Base-by-base conservation (phyloP, 192 early-diverging fungal species). In the Linnemannia hyalina region DNA sequence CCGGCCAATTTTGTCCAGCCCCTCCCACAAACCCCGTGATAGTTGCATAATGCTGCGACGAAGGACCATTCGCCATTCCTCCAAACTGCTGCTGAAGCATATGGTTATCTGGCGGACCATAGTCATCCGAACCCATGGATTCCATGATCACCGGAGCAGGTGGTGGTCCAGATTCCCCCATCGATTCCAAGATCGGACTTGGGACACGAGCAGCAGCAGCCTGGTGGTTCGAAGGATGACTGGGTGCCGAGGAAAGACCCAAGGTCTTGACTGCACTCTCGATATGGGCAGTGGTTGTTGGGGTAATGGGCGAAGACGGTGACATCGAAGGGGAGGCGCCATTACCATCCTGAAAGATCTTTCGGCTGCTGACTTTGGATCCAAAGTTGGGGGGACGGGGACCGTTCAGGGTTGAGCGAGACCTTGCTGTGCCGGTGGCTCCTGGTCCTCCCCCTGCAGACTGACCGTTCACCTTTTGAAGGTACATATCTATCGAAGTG, bases 61-160 rank as follows among this genome's bases (percentile, higher is more conserved):
- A 26, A 9, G 26, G 46, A 26, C 16, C 35, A 44, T 65, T 72
- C 69, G 18, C 8, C 22, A 71, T 60, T 42, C 60, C 60, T 2
- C 60, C 60, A 32, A 29, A 29, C 22, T 38, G 46, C 26, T 68
- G 68, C 20, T 36, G 35, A 29, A 60, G 40, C 29, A 57, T 35
- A 16, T 57, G 46, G 6, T 55, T 20, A 8, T 6, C 82, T 52
- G 55, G 57, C 11, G 57, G 73, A 23, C 23, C 44, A 70, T 73
- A 70, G n/a, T 72, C 80, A 38, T 86, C 84, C 32, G 77, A 80
- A 16, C 84, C 84, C 84, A 86, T 86, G 23, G 84, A 86, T 42
- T 86, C 84, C 84, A 86, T 76, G 41, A 86, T 57, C 4, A 70
- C 75, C 22, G 78, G 73, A 4, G 11, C 70, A 32, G 41, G 57